These are phyloP conservation scores for Xylaria digitata DNA, from an alignment of 2,329 filamentous ascomycete species.

Conservation along the genomic window DNA sequence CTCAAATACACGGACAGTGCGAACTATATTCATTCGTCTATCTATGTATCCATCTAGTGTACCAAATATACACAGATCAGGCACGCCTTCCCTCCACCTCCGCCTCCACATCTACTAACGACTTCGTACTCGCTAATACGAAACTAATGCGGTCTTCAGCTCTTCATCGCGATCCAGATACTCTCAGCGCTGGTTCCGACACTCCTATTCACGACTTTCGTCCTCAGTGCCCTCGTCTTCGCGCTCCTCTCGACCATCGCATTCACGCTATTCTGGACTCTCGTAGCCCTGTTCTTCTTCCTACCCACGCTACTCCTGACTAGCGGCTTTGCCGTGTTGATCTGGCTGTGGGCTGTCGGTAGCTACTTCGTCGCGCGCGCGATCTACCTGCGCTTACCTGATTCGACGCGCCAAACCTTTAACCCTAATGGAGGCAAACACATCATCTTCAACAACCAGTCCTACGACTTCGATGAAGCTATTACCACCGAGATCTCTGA, in stretches of 20 bases:
- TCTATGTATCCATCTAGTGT: background rate
- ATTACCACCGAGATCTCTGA: slow-evolving; percentile 45
- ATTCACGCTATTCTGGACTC: slow-evolving; percentile 75
- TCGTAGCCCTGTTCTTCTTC: slow-evolving; percentile 74
- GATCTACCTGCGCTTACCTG: slow-evolving; percentile 53
- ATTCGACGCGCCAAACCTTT: slow-evolving; percentile 5
- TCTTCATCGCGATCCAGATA: slow-evolving; percentile 74
- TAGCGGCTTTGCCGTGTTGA: slow-evolving; percentile 68
- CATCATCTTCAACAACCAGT: slow-evolving; percentile 43
- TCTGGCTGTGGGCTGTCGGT: slow-evolving; percentile 75
- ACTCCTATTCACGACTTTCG: slow-evolving; percentile 75
- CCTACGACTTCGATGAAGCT: slow-evolving; percentile 27
- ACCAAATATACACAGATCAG: background rate
- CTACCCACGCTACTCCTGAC: slow-evolving; percentile 76
- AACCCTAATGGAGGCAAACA: slow-evolving; percentile 29
- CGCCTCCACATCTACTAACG: background rate
- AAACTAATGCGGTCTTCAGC: slow-evolving; percentile 56
- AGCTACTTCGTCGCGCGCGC: slow-evolving; percentile 65
- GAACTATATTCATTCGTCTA: background rate
- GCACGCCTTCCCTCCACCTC: background rate
- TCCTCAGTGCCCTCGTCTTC: slow-evolving; percentile 70
- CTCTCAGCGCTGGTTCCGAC: slow-evolving; percentile 74
- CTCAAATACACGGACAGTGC: background rate
- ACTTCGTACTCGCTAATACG: background rate
- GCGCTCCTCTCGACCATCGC: slow-evolving; percentile 70